Conservation (phyloP, 352 stramenopile species). For the Globisporangium lucens region DNA sequence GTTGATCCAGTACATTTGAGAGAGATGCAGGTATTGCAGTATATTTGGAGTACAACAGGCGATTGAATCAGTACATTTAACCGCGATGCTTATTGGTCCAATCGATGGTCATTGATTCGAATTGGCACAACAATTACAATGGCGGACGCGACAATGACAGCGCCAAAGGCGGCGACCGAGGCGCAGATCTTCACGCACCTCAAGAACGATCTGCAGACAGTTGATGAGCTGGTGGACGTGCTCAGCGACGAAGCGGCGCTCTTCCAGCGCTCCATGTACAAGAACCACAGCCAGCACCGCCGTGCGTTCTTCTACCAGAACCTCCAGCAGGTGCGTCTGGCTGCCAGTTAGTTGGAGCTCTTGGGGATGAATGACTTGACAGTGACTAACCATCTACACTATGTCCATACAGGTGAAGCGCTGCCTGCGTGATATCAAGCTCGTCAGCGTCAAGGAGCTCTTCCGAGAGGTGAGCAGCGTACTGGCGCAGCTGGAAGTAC, state of each 20-base stretch:
- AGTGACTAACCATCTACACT: background rate
- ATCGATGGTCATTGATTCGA: conserved; percentile 2
- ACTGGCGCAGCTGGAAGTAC: conserved; percentile 42
- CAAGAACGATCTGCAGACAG: conserved; percentile 32
- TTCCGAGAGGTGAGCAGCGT: conserved; percentile 41
- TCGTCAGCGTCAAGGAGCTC: conserved; percentile 32
- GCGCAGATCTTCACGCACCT: conserved; percentile 33
- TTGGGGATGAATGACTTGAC: background rate
- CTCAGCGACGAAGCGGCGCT: conserved; percentile 57
- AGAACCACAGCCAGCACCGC: conserved; percentile 86
- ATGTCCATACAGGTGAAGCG: conserved; percentile 51
- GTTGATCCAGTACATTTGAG: no score
- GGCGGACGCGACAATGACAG: background rate
- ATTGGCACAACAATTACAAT: conserved; percentile 10
- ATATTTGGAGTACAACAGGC: no score
- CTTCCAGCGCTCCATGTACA: conserved; percentile 85
- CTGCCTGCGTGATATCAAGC: conserved; percentile 41
- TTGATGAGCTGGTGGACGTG: conserved; percentile 29
- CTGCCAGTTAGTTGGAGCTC: background rate
- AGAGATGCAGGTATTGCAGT: no score
- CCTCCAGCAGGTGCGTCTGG: conserved; percentile 47
- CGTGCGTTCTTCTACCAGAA: conserved; percentile 80
- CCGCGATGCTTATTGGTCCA: background rate
- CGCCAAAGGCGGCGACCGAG: conserved; percentile 12
- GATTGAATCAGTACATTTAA: no score